These are phyloP conservation scores for Aspergillus ostianus DNA, from an alignment of 495 filamentous ascomycete species.

Conservation along the genomic window DNA sequence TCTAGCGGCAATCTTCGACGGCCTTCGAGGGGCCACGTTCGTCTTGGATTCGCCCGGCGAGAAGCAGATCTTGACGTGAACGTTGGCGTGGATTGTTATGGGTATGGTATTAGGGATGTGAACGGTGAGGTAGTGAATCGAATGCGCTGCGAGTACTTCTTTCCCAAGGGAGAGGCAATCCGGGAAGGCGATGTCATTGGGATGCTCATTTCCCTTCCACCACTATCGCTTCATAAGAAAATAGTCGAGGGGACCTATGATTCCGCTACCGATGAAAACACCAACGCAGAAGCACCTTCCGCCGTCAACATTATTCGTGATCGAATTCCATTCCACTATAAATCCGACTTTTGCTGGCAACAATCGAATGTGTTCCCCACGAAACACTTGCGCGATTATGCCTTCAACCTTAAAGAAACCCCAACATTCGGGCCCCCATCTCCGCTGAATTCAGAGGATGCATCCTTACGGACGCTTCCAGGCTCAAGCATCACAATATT, in stretches of 20 bases:
- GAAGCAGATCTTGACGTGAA: conserved; percentile 91
- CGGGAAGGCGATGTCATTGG: conserved; percentile 92
- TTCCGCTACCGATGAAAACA: conserved; percentile 63
- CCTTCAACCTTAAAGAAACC: conserved; percentile 48
- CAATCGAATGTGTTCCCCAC: conserved; percentile 86
- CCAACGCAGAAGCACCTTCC: conserved; percentile 19
- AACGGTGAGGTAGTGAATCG: conserved; percentile 89
- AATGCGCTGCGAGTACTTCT: conserved; percentile 87
- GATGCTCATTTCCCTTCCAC: conserved; percentile 85
- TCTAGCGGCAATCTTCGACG: conserved; percentile 32
- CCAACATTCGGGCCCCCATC: conserved; percentile 53
- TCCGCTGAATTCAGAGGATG: conserved; percentile 63
- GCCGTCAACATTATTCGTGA: conserved; percentile 85
- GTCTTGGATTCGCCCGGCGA: conserved; percentile 84
- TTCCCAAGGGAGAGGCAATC: conserved; percentile 67
- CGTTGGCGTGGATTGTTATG: conserved; percentile 94
- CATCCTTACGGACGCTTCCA: conserved; percentile 78
- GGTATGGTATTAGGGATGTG: conserved; percentile 88
- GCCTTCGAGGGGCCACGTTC: conserved; percentile 68
- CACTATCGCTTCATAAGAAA: conserved; percentile 78
- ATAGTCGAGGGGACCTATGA: conserved; percentile 87
- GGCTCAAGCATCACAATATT: conserved; percentile 83
- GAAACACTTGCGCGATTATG: conserved; percentile 80
- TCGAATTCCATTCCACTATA: conserved; percentile 89
- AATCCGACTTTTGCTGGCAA: conserved; percentile 90